Evolutionary conservation across 768 basidiomycete species (phyloP), one percentile per base, ranked within the genome.

Genomic region (Ramaria sp.): DNA sequence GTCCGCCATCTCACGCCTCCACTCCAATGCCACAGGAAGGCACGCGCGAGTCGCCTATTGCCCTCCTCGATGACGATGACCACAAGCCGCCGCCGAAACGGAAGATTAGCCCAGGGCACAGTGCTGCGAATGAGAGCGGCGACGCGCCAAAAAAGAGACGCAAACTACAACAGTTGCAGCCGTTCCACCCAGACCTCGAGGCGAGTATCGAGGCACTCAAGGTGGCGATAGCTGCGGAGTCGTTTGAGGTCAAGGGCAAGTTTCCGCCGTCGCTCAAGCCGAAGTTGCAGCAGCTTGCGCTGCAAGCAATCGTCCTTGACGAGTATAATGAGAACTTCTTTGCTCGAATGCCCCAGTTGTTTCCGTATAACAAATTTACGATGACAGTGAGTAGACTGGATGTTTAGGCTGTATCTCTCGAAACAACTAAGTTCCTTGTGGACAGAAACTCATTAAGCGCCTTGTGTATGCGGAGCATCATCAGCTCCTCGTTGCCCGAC

Each of bases 321-420:
- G 83, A 94, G 64, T 96, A 95, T 67, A 86, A 90, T 58, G 93
- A 95, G 16, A 79, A 87, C 61, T 95, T 95, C 66, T 97, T 95
- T 70, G 83, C 81, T 61, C 73, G 85, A 18, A 86, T 97, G 81
- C 90, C 94, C 0, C 74, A 69, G 22, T 66, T 95, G 37, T 92
- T 98, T 62, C 91, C 92, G 0, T 98, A 97, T 64, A 99, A 99
- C 70, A 83, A 85, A 59, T 99, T 88, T 65, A 95, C 90, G 0
- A 92, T 97, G 83, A 86, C 78, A 49, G 85, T 88, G 52, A 50
- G 83, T 74, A 16, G 7, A 5, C 27, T 37, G 42, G 18, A 39
- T 18, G 50, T 47, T n/a, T 36, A n/a, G 22, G 15, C 32, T 45
- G 9, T n/a, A 9, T 28, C 8, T 28, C 28, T 22, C 22, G n/a